Base-by-base conservation (phyloP, 345 rosid species). In the Linum tenue region DNA sequence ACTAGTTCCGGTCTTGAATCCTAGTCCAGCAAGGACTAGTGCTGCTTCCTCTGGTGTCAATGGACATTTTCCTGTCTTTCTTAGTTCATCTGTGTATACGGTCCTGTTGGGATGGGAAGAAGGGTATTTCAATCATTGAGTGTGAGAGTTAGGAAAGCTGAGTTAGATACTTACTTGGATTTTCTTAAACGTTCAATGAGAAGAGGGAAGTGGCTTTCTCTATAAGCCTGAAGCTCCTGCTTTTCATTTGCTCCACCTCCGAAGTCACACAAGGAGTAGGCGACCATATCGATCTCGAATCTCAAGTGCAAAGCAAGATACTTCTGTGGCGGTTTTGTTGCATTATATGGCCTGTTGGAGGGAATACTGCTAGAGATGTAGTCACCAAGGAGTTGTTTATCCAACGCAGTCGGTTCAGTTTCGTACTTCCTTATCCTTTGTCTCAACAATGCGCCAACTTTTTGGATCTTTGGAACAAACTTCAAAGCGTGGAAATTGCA, bases 201-300 rank as follows among this genome's bases (percentile, higher is more conserved):
- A 66, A 90, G 80, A 67, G 98, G 95, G 72, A 92, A 92, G 72
- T 92, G 98, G 48, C 71, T 76, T 63, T 86, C 84, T 44, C 98
- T 76, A 78, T 90, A 92, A 16, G 88, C 78, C 72, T 82, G 83
- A 70, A 90, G 97, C 76, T 92, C 94, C 72, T 62, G 82, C 68
- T 67, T 78, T 77, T 92, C 98, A 3, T 67, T 43, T 71, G 77
- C 82, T 58, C 96, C 88, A 10, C 97, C 98, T 62, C 97, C 97
- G 40, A 90, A 92, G 66, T 90, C 94, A 58, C 96, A 94, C 5
- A 76, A 77, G 67, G 95, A 94, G 73, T 94, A 94, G 51, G 97
- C 99, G 67, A 90, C 87, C 97, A 94, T 94, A 73, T 94, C 99
- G 75, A 76, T 89, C 79, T 94, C 97, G 68, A 90, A 94, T 73